Conservation (phyloP, 2,329 filamentous ascomycete genomes). For the Aureobasidium uvarum region DNA sequence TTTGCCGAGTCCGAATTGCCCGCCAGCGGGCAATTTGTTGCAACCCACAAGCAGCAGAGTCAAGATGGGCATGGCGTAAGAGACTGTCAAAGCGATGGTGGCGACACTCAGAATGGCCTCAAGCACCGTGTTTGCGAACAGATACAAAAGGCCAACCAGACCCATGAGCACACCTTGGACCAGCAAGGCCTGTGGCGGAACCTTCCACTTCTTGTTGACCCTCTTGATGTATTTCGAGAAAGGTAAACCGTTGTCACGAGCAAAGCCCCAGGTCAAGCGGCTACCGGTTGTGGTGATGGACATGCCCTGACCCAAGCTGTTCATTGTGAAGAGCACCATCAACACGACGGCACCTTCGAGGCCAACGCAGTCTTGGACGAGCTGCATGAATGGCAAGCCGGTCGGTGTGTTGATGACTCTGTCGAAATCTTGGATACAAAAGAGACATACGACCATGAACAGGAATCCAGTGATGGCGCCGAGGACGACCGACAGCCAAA, state of each 20-base stretch:
- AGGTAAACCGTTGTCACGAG: slow-evolving; percentile 34
- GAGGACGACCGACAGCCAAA: slow-evolving; percentile 54
- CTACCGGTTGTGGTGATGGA: slow-evolving; percentile 48
- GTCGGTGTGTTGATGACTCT: slow-evolving; percentile 48
- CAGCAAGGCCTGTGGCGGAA: slow-evolving; percentile 54
- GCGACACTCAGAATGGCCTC: slow-evolving; percentile 46
- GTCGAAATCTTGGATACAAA: slow-evolving; percentile 53
- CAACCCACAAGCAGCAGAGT: slow-evolving; percentile 49
- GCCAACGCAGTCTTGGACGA: slow-evolving; percentile 54
- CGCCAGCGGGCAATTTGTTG: slow-evolving; percentile 50
- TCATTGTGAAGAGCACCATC: slow-evolving; percentile 56
- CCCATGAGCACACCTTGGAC: slow-evolving; percentile 50
- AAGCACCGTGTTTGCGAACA: slow-evolving; percentile 44
- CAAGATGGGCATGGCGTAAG: slow-evolving; percentile 44
- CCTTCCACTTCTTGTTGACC: slow-evolving; percentile 52
- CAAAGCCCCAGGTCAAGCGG: slow-evolving; percentile 35
- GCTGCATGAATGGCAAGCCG: slow-evolving; percentile 59
- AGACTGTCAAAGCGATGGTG: slow-evolving; percentile 45
- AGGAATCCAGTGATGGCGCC: slow-evolving; percentile 50
- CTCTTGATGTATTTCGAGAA: slow-evolving; percentile 36
- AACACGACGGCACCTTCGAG: slow-evolving; percentile 49
- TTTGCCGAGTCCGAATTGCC: slow-evolving; percentile 48
- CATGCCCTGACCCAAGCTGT: slow-evolving; percentile 55
- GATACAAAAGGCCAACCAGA: slow-evolving; percentile 52
- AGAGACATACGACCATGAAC: slow-evolving; percentile 58